phyloP scores from a whole-genome alignment of 2,329 filamentous ascomycete genomes.

The Sporothrix pallida region DNA sequence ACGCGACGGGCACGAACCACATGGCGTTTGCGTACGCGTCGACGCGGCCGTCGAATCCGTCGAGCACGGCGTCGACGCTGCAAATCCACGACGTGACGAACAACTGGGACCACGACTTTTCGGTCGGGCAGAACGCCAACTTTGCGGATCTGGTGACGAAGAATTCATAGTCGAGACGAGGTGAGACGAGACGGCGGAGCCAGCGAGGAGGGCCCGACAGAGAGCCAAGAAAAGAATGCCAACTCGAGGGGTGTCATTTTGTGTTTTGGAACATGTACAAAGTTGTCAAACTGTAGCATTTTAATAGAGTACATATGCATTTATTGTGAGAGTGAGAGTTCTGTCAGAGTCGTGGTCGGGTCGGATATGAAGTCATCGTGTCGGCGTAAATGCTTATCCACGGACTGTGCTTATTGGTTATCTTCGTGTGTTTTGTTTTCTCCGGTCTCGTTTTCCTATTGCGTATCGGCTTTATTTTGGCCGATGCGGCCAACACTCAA shows the following conservation, averaged over 20 bases:
- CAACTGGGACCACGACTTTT: slow-evolving; percentile 43
- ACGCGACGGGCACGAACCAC: slow-evolving; percentile 41
- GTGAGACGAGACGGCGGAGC: not conserved
- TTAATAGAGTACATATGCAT: slow-evolving; percentile 20
- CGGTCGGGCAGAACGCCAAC: slow-evolving; percentile 38
- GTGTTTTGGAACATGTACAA: not conserved
- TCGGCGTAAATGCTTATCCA: not conserved
- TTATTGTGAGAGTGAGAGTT: not conserved
- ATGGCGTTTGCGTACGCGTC: slow-evolving; percentile 43
- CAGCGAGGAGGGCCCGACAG: not conserved
- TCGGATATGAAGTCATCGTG: not conserved
- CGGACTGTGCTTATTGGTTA: not conserved
- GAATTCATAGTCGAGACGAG: slow-evolving; percentile 21
- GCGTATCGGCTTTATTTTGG: not conserved
- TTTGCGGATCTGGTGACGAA: slow-evolving; percentile 36
- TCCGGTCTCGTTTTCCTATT: too few species aligned
- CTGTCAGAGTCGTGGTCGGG: too few species aligned
- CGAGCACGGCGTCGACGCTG: slow-evolving; percentile 38
- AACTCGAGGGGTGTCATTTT: not conserved
- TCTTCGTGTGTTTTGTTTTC: not conserved
- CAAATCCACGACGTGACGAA: slow-evolving; percentile 41
- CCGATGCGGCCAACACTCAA: not conserved
- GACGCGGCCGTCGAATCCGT: slow-evolving; percentile 37
- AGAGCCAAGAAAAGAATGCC: not conserved
- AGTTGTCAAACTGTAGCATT: slow-evolving; percentile 4